Conservation (phyloP, 257 asterid species). For the Craterostigma plantagineum region DNA sequence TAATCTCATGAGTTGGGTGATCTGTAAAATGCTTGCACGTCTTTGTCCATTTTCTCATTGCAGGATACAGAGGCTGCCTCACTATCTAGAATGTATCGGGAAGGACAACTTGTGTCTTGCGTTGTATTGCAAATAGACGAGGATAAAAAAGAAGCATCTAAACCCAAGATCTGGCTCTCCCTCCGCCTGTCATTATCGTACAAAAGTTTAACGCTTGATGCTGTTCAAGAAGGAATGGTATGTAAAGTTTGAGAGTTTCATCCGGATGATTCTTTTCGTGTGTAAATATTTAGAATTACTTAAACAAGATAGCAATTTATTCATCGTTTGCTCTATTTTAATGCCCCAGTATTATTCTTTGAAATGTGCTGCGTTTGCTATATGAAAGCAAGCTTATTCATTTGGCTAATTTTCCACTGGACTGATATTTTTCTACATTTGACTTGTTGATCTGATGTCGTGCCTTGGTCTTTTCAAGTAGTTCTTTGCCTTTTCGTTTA, state of each 20-base stretch:
- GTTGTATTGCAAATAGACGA: slow-evolving; percentile 63
- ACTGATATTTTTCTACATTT: too few species aligned
- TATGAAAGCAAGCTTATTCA: too few species aligned
- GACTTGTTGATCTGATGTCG: too few species aligned
- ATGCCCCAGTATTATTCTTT: too few species aligned
- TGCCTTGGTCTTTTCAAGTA: too few species aligned
- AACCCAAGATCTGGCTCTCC: slow-evolving; percentile 90
- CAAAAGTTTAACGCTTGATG: slow-evolving; percentile 54
- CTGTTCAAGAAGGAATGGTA: slow-evolving; percentile 96
- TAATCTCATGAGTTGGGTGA: background rate
- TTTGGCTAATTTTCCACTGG: too few species aligned
- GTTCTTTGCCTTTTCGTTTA: too few species aligned
- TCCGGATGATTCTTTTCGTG: too few species aligned
- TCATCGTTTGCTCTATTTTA: too few species aligned
- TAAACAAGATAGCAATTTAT: too few species aligned
- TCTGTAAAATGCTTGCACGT: slow-evolving; percentile 1
- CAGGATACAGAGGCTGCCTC: slow-evolving; percentile 32
- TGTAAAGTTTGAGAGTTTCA: slow-evolving; percentile 9
- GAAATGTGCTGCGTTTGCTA: too few species aligned
- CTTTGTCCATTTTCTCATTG: slow-evolving; percentile 12
- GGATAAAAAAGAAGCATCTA: slow-evolving; percentile 63
- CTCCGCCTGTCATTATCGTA: slow-evolving; percentile 55
- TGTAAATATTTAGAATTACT: too few species aligned
- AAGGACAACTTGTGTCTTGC: slow-evolving; percentile 85
- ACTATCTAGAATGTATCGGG: slow-evolving; percentile 52